Evolutionary conservation across 2,329 filamentous ascomycete species (phyloP), one percentile per base, ranked within the genome.

Genomic region (Exserohilum turcica): DNA sequence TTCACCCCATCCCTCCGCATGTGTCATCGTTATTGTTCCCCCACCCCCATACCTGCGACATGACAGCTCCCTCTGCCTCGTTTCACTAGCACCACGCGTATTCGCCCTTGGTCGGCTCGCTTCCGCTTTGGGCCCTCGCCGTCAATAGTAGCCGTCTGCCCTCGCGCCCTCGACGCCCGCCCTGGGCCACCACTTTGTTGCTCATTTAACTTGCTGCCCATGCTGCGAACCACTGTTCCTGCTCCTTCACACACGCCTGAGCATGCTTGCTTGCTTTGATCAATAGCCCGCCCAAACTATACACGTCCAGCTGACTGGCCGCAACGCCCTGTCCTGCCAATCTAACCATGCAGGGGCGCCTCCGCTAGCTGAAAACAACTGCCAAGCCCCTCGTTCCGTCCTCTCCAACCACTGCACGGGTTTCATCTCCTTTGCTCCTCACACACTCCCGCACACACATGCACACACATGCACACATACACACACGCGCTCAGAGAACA

Each of bases 191-290:
- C 54, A 55, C 48, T 39, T 42, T 45, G 36, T 42, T 45, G 51
- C 61, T 66, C 63, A 64, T 64, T 59, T 59, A 63, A 63, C 15
- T 50, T 61, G 54, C 49, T 54, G 46, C 49, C 43, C 51, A 18
- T 47, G 35, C 62, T 59, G 57, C 64, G 65, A 68, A 68, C 65
- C 60, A 67, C 61, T 58, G 65, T 64, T 65, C 61, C 42, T 48
- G 47, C 48, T 44, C 42, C 54, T 24, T 42, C 43, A 24, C 21
- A 24, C n/a, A 37, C 53, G 49, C 59, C 51, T 33, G 27, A 39
- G 46, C 54, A 48, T 59, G 56, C 52, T 37, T 46, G 56, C 52
- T 37, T 46, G 31, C 57, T 47, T 31, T 51, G 19, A 21, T 48
- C 39, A 58, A 44, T 56, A 52, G 16, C 36, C 32, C 27, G 46